Evolutionary conservation across 257 asterid genomes (phyloP), one percentile per base, ranked within the genome.

Genomic region (Anisodus acutangulus): DNA sequence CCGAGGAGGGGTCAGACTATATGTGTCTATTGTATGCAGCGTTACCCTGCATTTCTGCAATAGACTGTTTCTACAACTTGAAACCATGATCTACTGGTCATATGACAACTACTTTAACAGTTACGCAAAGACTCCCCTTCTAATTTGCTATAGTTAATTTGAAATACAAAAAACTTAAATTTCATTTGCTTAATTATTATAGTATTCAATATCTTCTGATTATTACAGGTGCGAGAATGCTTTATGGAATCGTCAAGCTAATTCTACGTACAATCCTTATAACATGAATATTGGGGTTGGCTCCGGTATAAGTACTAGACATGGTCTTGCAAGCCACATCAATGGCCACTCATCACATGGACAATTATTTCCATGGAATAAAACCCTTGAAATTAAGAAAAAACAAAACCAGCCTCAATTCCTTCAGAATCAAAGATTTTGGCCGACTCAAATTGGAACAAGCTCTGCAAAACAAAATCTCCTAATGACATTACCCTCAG

Each of bases 221-320:
- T 83, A 26, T 82, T 64, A 67, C 43, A 82, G 85, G 54, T 82
- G 53, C 19, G 85, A 54, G 5, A 78, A 54, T 17, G 45, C 68
- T 10, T 35, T 60, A 39, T 54, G 85, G 81, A 83, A 90, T 95
- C 79, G 88, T 59, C 91, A 85, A 43, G 67, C 83, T 49, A 85
- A 79, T 57, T 85, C 94, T 19, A 81, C 85, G 74, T 90, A 82
- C 87, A 90, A 85, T 68, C 88, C 91, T 67, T 91, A 85, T 43
- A 74, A 22, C 62, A 43, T 78, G 63, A 83, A 83, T 54, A 88
- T 84, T 47, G 86, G 88, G 57, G 78, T 89, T 68, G 58, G 90
- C n/a, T 66, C 79, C 9, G 17, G 64, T 26, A 86, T 51, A 16
- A 79, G 64, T 79, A 70, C 66, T 49, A 81, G 85, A 79, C 87